Evolutionary conservation across 2,329 filamentous ascomycete genomes (phyloP), one percentile per base, ranked within the genome.

Genomic region (Catunica adiposa): DNA sequence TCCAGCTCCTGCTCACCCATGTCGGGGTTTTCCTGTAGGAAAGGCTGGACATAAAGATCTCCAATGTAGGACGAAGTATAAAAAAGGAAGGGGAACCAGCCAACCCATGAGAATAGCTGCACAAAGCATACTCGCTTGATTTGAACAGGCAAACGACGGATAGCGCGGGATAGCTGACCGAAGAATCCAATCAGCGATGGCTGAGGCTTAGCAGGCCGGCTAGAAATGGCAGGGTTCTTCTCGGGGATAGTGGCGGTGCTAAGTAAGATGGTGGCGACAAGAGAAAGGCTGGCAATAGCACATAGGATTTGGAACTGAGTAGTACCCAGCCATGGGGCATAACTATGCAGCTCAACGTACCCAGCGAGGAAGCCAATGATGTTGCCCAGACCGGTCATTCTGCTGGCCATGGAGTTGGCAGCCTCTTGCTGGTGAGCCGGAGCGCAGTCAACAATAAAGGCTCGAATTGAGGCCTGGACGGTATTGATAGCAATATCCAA

Each of bases 401-500:
- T 81, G 64, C 87, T 89, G 20, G 90, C 88, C 89, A 94, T 96
- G 42, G 90, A 84, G 69, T 97, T 97, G 55, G 89, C 90, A 38
- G 83, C 76, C 68, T 95, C 89, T 70, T 97, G 90, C 66, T 97
- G 90, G 64, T 96, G 89, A 1, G 86, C 80, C 0, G 92, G 92
- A 0, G 87, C 86, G 64, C 89, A 90, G 65, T 97, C 90, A 23
- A 96, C 86, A 55, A 97, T 94, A 66, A 94, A 94, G 23, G 89
- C 88, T 61, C 89, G 79, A 64, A 96, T 86, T 3, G 82, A 86
- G 51, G 92, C 90, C 76, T 97, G 90, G 34, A 97, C 87, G 78
- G 89, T 92, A 69, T 97, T 97, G 71, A 97, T 92, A 63, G 89
- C 82, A 67, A 97, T 92, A 67, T 97, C 90, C 53, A 97, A 76